Evolutionary conservation across 176 grass and related monocot genomes (phyloP), one percentile per base, ranked within the genome.

Genomic region (Carex pumila): DNA sequence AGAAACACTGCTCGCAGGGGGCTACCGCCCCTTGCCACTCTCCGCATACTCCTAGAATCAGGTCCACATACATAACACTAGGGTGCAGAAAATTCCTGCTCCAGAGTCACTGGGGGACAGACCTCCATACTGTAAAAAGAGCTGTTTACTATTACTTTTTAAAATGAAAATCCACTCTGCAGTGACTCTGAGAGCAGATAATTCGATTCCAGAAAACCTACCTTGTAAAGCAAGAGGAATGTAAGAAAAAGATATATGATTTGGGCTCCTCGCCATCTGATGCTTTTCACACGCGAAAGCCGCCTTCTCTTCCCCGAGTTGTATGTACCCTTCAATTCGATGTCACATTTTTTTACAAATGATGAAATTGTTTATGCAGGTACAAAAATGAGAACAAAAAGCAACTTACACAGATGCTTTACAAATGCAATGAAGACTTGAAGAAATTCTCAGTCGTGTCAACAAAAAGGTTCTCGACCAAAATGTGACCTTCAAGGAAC

Each of bases 381-480:
- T 94, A 92, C 84, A 99, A 95, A 76, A 93, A 75, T 81, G 95
- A 99, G 93, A 99, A 86, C 71, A 99, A 90, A 69, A 99, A 99
- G 85, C 93, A 95, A 85, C 82, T 99, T 74, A 93, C 90, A 66
- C 94, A 94, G 85, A 85, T 99, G 87, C 91, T 98, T 61, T 93
- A 98, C 91, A 87, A 86, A 31, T 94, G 93, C 81, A 99, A 95
- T 79, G 93, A 95, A 65, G 85, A 99, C 65, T 82, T 99, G 85
- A 93, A 92, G 80, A 91, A 99, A 62, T 95, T 99, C 85, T 99
- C 85, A 99, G 96, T 66, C 96, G 95, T 80, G 96, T 99, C 83
- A 99, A 95, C 85, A 87, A 99, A 87, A 99, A 99, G 84, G 93
- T 93, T 88, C 96, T 99, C 85, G 96, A 99, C 74, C 93, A 99